Evolutionary conservation across 805 yeast genomes (phyloP).

Genomic region (Candida lessepsii): DNA sequence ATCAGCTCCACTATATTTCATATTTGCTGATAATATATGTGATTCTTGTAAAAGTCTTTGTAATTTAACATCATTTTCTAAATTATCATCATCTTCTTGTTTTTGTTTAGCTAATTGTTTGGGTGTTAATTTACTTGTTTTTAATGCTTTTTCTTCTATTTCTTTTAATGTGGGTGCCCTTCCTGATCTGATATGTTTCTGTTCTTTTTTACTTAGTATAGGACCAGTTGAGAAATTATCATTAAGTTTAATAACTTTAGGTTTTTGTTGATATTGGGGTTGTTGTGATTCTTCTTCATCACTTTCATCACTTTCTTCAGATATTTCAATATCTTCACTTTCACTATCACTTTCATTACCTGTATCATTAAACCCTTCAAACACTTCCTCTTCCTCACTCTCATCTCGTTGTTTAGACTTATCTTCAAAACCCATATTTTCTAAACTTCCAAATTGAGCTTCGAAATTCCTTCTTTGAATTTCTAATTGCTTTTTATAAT

Average conservation of each 20-base stretch:
- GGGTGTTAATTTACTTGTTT: slow-evolving; percentile 27
- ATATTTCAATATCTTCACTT: slow-evolving; percentile 8
- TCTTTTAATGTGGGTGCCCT: slow-evolving; percentile 51
- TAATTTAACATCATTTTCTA: slow-evolving; percentile 69
- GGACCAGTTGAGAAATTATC: slow-evolving; percentile 33
- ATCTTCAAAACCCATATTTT: slow-evolving; percentile 40
- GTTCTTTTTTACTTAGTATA: slow-evolving; percentile 43
- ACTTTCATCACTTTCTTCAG: slow-evolving; percentile 12
- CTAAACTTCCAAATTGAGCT: slow-evolving; percentile 61
- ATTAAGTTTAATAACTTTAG: slow-evolving; percentile 50
- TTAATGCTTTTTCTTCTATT: slow-evolving; percentile 25
- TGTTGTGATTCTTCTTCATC: slow-evolving; percentile 12
- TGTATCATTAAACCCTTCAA: slow-evolving; percentile 6
- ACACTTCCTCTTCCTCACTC: slow-evolving; percentile 21
- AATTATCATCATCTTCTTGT: slow-evolving; percentile 47
- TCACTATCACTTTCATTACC: slow-evolving; percentile 10
- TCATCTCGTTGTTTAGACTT: slow-evolving; percentile 20
- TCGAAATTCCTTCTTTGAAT: slow-evolving; percentile 59
- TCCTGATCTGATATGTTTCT: slow-evolving; percentile 56
- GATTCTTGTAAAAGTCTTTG: slow-evolving; percentile 72
- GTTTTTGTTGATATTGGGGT: slow-evolving; percentile 23
- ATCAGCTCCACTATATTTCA: slow-evolving; percentile 62
- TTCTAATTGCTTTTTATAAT: slow-evolving; percentile 42
- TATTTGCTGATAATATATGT: slow-evolving; percentile 51
- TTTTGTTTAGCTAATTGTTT: slow-evolving; percentile 35